Base-by-base conservation (phyloP, 2,329 filamentous ascomycete genomes). In the Ophioceras dolichostomum region DNA sequence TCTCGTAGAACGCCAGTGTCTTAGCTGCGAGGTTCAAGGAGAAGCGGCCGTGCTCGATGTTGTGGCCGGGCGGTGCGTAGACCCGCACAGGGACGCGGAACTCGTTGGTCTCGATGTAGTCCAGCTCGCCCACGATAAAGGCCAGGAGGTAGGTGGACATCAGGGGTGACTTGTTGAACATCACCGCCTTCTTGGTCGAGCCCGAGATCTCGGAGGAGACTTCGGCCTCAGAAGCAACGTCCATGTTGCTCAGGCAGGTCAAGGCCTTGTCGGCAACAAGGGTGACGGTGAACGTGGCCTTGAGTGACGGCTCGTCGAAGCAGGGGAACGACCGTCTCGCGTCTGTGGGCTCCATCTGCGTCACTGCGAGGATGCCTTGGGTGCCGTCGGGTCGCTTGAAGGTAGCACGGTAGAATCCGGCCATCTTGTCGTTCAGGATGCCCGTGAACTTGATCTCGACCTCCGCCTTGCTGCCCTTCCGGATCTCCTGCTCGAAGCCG, bases 101-200 rank as follows among this genome's bases (percentile, higher is more conserved):
- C 41, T 79, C 76, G 46, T 85, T 87, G 12, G 84, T 91, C 66
- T 95, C 88, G 47, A 94, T 86, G 53, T 87, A 86, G 57, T 94
- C 89, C 47, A 96, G 79, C 57, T 95, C 86, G 46, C 88, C 88
- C 40, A 96, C 77, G 48, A 96, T 85, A 57, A 95, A 95, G 10
- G 89, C 89, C 37, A 96, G 64, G 18, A 96, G 77, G 58, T 96
- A 96, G 4, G 89, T 95, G 5, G 89, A 95, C 89, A 96, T 96
- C 47, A 82, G 70, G 2, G 89, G 89, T 1, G 86, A 89, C 53
- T 80, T 84, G 67, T 86, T 89, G 71, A 95, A 96, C 45, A 79
- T 88, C 47, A 95, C 85, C 4, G 82, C 78, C 67, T 93, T 93
- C 64, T 80, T 85, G 58, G 76, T 72, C 43, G 67, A 66, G 42